phyloP scores from a whole-genome alignment of 1,284 basidiomycete species.

The Fomitiporia mediterranea region DNA sequence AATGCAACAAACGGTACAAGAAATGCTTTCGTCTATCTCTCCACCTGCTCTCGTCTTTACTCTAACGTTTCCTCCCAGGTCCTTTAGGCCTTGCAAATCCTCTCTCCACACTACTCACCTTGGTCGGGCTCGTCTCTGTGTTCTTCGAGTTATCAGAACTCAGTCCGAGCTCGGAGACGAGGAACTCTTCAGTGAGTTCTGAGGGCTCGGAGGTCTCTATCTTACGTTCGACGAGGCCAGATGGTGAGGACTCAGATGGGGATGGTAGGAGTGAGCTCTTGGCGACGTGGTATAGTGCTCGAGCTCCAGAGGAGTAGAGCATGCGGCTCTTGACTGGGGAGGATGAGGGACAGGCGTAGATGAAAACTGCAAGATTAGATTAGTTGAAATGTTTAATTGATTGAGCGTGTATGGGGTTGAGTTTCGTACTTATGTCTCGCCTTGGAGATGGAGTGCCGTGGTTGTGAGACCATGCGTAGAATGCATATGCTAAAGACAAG shows the following conservation, averaged over 20 bases:
- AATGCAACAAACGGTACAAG: no score
- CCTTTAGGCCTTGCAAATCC: conserved; percentile 28
- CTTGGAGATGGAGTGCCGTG: conserved; percentile 32
- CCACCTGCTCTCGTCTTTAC: no score
- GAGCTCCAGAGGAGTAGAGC: conserved; percentile 75
- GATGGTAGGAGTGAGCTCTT: conserved; percentile 45
- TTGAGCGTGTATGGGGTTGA: not conserved
- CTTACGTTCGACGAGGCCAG: conserved; percentile 54
- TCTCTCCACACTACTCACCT: conserved; percentile 15
- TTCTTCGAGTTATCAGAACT: not conserved
- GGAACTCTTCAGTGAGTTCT: conserved; percentile 63
- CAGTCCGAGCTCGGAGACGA: conserved; percentile 53
- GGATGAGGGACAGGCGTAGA: conserved; percentile 80
- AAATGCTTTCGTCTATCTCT: no score
- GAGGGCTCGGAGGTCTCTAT: conserved; percentile 79
- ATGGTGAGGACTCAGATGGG: conserved; percentile 34
- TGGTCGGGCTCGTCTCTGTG: conserved; percentile 10
- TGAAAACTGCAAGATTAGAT: conserved; percentile 52
- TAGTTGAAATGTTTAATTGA: conserved; percentile 18
- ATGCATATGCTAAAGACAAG: conserved; percentile 50
- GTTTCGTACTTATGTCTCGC: conserved; percentile 52
- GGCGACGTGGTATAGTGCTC: conserved; percentile 51
- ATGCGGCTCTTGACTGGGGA: conserved; percentile 82
- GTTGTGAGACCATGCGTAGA: conserved; percentile 68
- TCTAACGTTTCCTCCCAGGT: conserved; percentile 26